Evolutionary conservation across 371 early-diverging fungal genomes (phyloP), one percentile per base, ranked within the genome.

Genomic region (Choanephora cucurbitarum): DNA sequence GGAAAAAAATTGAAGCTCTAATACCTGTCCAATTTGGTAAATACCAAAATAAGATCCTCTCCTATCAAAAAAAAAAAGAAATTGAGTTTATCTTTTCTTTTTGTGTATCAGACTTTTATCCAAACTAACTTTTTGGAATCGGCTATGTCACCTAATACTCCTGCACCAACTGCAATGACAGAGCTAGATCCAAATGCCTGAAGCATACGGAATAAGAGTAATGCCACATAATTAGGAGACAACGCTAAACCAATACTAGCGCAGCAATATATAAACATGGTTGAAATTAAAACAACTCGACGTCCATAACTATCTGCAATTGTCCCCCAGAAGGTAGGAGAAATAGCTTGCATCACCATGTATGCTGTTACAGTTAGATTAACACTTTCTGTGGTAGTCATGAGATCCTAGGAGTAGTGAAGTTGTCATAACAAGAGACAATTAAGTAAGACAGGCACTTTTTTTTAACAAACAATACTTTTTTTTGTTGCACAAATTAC

Each of bases 101-200:
- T n/a, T n/a, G n/a, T n/a, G n/a, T n/a, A n/a, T n/a, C n/a, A n/a
- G n/a, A n/a, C n/a, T n/a, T 18, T 42, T 42, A 2, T 42, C 3
- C 42, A 42, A 37, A 19, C 34, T 34, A 42, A 53, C 64, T 34
- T 55, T 43, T 52, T 43, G 11, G 50, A 39, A 22, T 49, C 57
- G 3, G 47, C 52, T 14, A 66, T 58, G 41, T 60, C 60, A 3
- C 61, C 39, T 23, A 66, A 17, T 13, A 60, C 22, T 2, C 66
- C 66, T 10, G 62, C 62, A 28, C 66, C 53, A 1, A 88, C 72
- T 0, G 85, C 74, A 44, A 85, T 72, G 6, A 84, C 87, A 1
- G 88, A 81, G 22, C 81, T 81, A 7, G 83, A 66, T 2, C 88
- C 87, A 10, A 79, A 76, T 1, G 85, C 77, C 58, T 88, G 88